Evolutionary conservation across 208 protist species (phyloP), one percentile per base, ranked within the genome.

Genomic region (Porcisia hertigi): DNA sequence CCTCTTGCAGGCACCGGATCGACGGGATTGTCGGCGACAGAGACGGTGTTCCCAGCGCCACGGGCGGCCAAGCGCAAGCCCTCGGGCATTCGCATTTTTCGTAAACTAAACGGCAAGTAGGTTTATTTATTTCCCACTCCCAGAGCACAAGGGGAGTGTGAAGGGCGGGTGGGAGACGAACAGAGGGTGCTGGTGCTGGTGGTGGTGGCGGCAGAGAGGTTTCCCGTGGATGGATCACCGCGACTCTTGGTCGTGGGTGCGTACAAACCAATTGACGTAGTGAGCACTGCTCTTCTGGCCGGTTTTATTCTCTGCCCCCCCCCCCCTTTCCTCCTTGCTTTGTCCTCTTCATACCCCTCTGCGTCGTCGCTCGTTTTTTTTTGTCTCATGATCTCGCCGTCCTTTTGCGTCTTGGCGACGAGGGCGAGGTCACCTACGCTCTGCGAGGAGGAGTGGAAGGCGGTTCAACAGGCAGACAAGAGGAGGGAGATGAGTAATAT

Each of bases 31-130:
- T 67, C 60, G 45, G 49, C 71, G 20, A 53, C 62, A 16, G 77
- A 81, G 69, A 71, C 71, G 72, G 78, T 82, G 64, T 34, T 2
- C 12, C 55, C 53, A 3, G 36, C n/a, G 55, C 34, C 23, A 18
- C 45, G n/a, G 43, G 23, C 63, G 53, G 23, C 7, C 4, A 82
- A 77, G 67, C 78, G 78, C 39, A 55, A 45, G 36, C 67, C 70
- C 53, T 41, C 53, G 8, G 69, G 73, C 0, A 64, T 82, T 3
- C 49, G 67, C 20, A 69, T 82, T 16, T 82, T 82, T n/a, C 78
- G 78, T 41, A 76, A 66, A 43, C 64, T 58, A 16, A 82, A 45
- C 55, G 77, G 78, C 60, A 81, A 81, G 71, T 81, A 60, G 64
- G 20, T 41, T 18, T 23, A n/a, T n/a, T 34, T 34, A 52, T 49